Conservation (phyloP, 2,329 filamentous ascomycete species). For the Didymella glomerata region DNA sequence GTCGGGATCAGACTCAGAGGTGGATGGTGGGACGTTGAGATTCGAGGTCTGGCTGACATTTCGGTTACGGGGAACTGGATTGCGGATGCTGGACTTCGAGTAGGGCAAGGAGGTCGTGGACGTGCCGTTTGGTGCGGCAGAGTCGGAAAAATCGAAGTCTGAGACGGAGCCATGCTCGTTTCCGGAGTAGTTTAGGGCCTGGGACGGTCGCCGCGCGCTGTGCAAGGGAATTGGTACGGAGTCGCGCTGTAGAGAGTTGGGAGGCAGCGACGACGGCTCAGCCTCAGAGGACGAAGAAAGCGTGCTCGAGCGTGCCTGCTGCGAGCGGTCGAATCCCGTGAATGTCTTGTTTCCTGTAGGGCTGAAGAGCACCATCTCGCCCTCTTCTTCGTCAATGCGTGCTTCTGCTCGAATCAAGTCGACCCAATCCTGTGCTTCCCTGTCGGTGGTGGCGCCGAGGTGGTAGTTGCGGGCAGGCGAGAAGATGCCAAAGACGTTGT, state of each 20-base stretch:
- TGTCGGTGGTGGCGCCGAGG: slow-evolving; percentile 76
- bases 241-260: slow-evolving; percentile 24
- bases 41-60: slow-evolving; percentile 72
- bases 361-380: slow-evolving; percentile 79
- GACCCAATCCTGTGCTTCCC: slow-evolving; percentile 88
- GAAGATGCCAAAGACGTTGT: slow-evolving; percentile 91
- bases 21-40: slow-evolving; percentile 42
- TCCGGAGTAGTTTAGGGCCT: slow-evolving; percentile 69
- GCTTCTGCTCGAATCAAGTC: slow-evolving; percentile 79
- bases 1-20: slow-evolving; percentile 68
- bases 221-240: slow-evolving; percentile 41
- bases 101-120: slow-evolving; percentile 47
- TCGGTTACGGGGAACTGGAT: slow-evolving; percentile 46
- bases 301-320: slow-evolving; percentile 31
- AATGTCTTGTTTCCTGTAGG: slow-evolving; percentile 64
- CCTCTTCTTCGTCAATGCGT: slow-evolving; percentile 86
- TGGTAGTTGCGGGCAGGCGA: slow-evolving; percentile 91
- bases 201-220: slow-evolving; percentile 64
- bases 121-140: slow-evolving; percentile 57
- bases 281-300: slow-evolving; percentile 59
- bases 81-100: slow-evolving; percentile 24
- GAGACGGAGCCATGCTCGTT: slow-evolving; percentile 80
- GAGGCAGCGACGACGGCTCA: slow-evolving; percentile 46
- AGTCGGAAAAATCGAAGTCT: slow-evolving; percentile 88
- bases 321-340: slow-evolving; percentile 50